Base-by-base conservation (phyloP, 306 rosid genomes). In the Inga oerstediana region DNA sequence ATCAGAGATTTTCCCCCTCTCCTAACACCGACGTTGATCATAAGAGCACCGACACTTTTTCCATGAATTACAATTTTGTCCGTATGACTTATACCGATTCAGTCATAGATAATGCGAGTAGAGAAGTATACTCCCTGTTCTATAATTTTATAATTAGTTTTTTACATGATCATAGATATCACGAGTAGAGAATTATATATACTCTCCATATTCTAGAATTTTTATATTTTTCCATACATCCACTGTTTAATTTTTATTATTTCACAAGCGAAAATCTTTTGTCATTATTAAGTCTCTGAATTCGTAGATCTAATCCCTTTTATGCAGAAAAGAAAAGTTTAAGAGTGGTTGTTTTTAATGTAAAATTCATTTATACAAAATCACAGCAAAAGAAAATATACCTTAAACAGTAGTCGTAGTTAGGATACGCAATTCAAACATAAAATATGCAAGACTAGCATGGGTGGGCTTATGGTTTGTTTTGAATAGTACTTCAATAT, bases 31-130 rank as follows among this genome's bases (percentile, higher is more conserved):
- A 34, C 10, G 71, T 48, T 2, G 16, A 22, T 15, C 52, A 20
- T 10, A 13, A 43, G 64, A 16, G 22, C 27, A 52, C 83, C 77
- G 83, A 79, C 83, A 30, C 14, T 37, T 12, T 39, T 39, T 44
- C 43, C 1, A 34, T 39, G 14, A 54, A 69, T 69, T 79, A 4
- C 46, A 45, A 3, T 34, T 2, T 20, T 27, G 32, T 10, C 15
- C 44, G 14, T n/a, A 19, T 7, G 46, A 72, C 5, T 45, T 46
- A 8, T 10, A 45, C 10, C 49, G 12, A 11, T 49, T 49, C 16
- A 49, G 5, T 27, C 30, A 27, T 27, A 27, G 1, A 27, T 27
- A 27, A 27, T 24, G 5, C 7, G 32, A 24, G 34, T 11, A 59
- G 32, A 20, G 66, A 2, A 61, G 1, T 24, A 10, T 24, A 61